Evolutionary conservation across 2,329 filamentous ascomycete species (phyloP), one percentile per base, ranked within the genome.

Genomic region (Cladophialophora yegresii): DNA sequence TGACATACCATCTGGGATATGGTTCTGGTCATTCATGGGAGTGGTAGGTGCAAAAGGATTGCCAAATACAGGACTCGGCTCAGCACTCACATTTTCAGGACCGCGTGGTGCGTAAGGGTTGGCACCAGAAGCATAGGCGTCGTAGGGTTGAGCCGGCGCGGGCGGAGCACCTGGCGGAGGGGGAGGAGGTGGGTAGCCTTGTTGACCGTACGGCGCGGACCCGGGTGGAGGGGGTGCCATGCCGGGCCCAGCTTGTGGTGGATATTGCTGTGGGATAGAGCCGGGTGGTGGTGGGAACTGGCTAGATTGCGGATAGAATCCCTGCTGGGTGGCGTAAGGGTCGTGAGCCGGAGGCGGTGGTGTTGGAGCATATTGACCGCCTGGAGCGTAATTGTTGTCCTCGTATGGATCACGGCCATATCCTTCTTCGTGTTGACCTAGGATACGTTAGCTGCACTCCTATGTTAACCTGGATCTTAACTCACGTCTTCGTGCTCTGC

Each of bases 1-100:
- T 63, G 75, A 81, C 78, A 74, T 78, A 80, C 78, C 78, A 77
- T 78, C 73, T 64, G 66, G 63, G 70, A 73, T 68, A 71, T 70
- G 74, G 71, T 74, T 70, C 72, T 75, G 71, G 72, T 75, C 73
- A 73, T 64, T 67, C 16, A 49, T 59, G 61, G 72, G 71, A 72
- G 73, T 68, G 70, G 72, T 73, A 73, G 64, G 56, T 66, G 55
- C 47, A 62, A 66, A 66, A 66, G 61, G 56, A 68, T 66, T 54
- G 63, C 66, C 66, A 68, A 64, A 61, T 45, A 71, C 70, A 72
- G 71, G 72, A 68, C 72, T 73, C 68, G 69, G 68, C 69, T 72
- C 73, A 75, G 75, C 74, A 81, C 80, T 82, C 79, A 82, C 80
- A 80, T 81, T 82, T 73, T 82, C 80, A 74, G 75, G 73, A 55